phyloP scores from a whole-genome alignment of 176 grass and related monocot genomes.

The Pharus latifolius region DNA sequence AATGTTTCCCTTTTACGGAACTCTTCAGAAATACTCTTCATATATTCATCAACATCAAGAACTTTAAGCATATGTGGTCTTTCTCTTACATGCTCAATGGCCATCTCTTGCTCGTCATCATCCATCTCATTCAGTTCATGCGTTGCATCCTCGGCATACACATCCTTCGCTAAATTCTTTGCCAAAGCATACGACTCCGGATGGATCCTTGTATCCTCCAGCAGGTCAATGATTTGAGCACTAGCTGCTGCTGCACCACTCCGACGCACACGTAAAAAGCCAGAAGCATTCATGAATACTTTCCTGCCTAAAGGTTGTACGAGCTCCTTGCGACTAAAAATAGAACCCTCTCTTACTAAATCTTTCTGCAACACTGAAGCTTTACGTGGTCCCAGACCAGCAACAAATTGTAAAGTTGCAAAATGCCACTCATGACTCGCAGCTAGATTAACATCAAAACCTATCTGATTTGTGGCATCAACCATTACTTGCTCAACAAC shows the following conservation, averaged over 20 bases:
- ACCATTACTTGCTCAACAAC: slow-evolving; percentile 96
- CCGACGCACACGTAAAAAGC: slow-evolving; percentile 74
- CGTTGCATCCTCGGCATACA: slow-evolving; percentile 29
- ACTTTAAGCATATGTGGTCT: background rate
- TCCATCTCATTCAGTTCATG: slow-evolving; percentile 69
- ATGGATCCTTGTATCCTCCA: slow-evolving; percentile 99
- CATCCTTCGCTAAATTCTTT: slow-evolving; percentile 84
- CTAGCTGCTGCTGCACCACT: slow-evolving; percentile 73
- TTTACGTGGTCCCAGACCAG: slow-evolving; percentile 85
- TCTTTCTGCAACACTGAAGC: slow-evolving; percentile 79
- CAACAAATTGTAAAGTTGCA: slow-evolving; percentile 80
- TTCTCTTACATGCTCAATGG: slow-evolving; percentile 74
- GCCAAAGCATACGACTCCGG: slow-evolving; percentile 88
- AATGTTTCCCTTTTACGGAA: slow-evolving; percentile 58
- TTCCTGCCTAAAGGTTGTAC: slow-evolving; percentile 73
- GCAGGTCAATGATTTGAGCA: slow-evolving; percentile 75
- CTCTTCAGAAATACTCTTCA: slow-evolving; percentile 54
- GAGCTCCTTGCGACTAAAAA: slow-evolving; percentile 83
- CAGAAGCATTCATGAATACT: slow-evolving; percentile 81
- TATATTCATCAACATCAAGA: slow-evolving; percentile 53
- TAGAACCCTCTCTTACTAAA: slow-evolving; percentile 76
- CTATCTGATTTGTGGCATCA: slow-evolving; percentile 85
- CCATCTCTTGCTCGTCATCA: slow-evolving; percentile 80
- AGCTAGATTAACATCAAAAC: slow-evolving; percentile 91
- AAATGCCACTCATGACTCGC: slow-evolving; percentile 98